phyloP scores from a whole-genome alignment of 169 alveolate species.

The Theileria equi region DNA sequence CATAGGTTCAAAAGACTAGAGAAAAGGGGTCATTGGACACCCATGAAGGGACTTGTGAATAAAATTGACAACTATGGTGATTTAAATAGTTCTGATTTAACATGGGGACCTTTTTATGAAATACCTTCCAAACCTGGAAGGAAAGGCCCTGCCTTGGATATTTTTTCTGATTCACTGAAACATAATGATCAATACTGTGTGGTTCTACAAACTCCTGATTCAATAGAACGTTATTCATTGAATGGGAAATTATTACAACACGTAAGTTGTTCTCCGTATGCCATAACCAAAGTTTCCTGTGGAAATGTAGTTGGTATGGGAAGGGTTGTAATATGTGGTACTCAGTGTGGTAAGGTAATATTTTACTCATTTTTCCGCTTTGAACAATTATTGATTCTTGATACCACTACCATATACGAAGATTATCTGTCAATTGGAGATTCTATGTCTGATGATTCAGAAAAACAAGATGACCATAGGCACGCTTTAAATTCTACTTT shows the following conservation, averaged over 20 bases:
- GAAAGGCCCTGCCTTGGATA: constrained; percentile 61
- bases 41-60: constrained; percentile 45
- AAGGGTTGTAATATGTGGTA: constrained; percentile 62
- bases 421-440: neutral
- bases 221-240: constrained; percentile 56
- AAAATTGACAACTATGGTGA: constrained; percentile 23
- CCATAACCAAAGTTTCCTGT: constrained; percentile 65
- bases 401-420: constrained; percentile 51
- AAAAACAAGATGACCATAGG: neutral
- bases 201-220: constrained; percentile 60
- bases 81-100: neutral
- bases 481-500: constrained; percentile 15
- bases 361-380: constrained; percentile 60
- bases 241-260: constrained; percentile 67
- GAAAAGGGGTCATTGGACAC: constrained; percentile 39
- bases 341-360: constrained; percentile 71
- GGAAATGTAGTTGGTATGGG: constrained; percentile 78
- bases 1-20: no score
- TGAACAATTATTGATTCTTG: constrained; percentile 68
- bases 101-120: constrained; percentile 54
- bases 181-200: constrained; percentile 33
- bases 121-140: constrained; percentile 58
- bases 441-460: constrained; percentile 17
- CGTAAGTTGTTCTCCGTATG: constrained; percentile 67
- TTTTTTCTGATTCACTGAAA: constrained; percentile 19